phyloP scores from a whole-genome alignment of 768 basidiomycete genomes.

The Omphalotus guepiniiformis region DNA sequence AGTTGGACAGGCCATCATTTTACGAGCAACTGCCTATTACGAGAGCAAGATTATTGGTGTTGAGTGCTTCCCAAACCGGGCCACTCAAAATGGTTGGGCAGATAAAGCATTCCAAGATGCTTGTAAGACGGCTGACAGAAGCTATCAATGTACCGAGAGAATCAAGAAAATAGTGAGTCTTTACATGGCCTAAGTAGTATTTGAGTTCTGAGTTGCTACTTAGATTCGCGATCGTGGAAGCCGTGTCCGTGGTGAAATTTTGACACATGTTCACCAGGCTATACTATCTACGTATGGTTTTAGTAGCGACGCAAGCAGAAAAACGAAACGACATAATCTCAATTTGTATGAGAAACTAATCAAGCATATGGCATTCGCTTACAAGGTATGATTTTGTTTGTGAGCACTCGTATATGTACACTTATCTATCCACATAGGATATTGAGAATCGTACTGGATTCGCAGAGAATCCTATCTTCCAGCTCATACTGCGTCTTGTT shows the following conservation, averaged over 20 bases:
- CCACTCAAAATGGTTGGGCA: neutral
- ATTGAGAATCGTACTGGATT: neutral
- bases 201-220: neutral
- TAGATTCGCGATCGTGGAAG: slow-evolving; percentile 2
- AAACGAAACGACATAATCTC: neutral
- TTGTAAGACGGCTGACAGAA: neutral
- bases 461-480: neutral
- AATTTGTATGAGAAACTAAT: neutral
- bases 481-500: neutral
- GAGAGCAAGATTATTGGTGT: neutral
- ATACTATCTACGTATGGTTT: neutral
- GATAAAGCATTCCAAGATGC: neutral
- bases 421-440: neutral
- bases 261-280: neutral
- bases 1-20: neutral
- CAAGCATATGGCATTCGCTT: neutral
- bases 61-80: neutral
- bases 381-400: neutral
- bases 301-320: neutral
- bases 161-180: neutral
- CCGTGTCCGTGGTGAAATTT: neutral
- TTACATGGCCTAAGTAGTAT: neutral
- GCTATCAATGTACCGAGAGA: neutral
- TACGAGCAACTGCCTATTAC: neutral
- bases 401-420: neutral